phyloP scores from a whole-genome alignment of 768 basidiomycete species.

The Russula olivacea region DNA sequence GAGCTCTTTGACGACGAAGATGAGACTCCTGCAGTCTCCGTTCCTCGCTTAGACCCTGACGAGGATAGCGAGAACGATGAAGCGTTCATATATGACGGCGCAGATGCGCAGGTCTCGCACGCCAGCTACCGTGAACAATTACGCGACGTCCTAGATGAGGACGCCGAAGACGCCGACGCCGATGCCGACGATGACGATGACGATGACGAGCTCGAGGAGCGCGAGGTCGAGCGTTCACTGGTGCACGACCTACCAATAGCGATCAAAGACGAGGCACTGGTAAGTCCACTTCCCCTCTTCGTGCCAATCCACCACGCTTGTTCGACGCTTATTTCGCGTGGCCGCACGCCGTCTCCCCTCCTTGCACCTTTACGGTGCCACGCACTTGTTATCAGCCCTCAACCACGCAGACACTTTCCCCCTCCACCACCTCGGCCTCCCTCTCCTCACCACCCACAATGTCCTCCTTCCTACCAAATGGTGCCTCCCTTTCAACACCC shows the following conservation, averaged over 20 bases:
- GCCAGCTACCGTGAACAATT: slow-evolving; percentile 62
- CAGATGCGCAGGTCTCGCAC: slow-evolving; percentile 48
- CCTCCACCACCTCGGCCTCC: slow-evolving; percentile 33
- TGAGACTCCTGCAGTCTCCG: slow-evolving; percentile 8
- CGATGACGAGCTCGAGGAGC: slow-evolving; percentile 32
- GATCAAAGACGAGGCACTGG: slow-evolving; percentile 25
- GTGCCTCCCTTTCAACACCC: slow-evolving; percentile 24
- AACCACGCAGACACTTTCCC: slow-evolving; percentile 28
- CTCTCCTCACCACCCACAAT: slow-evolving; percentile 37
- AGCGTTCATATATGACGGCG: slow-evolving; percentile 67
- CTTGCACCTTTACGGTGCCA: background rate
- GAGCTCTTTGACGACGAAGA: slow-evolving; percentile 50
- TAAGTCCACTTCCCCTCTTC: slow-evolving; percentile 29
- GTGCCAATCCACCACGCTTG: slow-evolving; percentile 23
- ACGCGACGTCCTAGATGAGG: slow-evolving; percentile 64
- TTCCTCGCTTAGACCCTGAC: slow-evolving; percentile 24
- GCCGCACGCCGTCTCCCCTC: slow-evolving; percentile 26
- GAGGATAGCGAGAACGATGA: slow-evolving; percentile 41
- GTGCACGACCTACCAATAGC: slow-evolving; percentile 31
- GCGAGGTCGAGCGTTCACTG: slow-evolving; percentile 44
- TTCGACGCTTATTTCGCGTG: slow-evolving; percentile 28
- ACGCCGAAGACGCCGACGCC: slow-evolving; percentile 52
- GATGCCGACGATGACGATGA: too few relatives aligned
- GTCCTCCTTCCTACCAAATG: slow-evolving; percentile 34
- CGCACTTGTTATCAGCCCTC: slow-evolving; percentile 23